Evolutionary conservation across 2,329 filamentous ascomycete species (phyloP).

Genomic region (Talaromyces sp.): DNA sequence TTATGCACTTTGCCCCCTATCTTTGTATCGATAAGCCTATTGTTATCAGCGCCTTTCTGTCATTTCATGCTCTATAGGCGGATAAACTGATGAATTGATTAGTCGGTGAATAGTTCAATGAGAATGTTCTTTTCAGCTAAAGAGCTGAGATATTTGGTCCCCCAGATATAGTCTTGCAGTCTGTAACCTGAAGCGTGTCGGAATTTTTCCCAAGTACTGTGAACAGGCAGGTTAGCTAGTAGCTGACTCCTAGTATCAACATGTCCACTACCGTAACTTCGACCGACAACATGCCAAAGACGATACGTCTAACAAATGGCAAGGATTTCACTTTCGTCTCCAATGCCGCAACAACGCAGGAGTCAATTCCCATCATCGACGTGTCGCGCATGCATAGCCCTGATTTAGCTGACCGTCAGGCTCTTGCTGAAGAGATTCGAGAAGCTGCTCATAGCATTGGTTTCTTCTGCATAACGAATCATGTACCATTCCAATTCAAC

Average conservation of each 20-base stretch:
- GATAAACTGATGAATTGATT: constrained; percentile 9
- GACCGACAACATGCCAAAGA: constrained; percentile 6
- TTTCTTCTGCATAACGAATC: constrained; percentile 11
- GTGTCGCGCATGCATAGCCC: constrained; percentile 10
- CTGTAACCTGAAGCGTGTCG: background rate
- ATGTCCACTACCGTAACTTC: constrained; percentile 9
- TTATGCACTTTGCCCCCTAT: constrained; percentile 2
- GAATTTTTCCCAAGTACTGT: too few relatives aligned
- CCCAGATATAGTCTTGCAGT: background rate
- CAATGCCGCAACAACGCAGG: constrained; percentile 1
- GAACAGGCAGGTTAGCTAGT: too few relatives aligned
- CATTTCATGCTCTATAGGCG: background rate
- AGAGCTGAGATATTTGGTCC: background rate
- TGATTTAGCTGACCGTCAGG: constrained; percentile 1
- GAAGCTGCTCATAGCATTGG: constrained; percentile 11
- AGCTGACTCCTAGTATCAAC: background rate
- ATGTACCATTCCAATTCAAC: background rate
- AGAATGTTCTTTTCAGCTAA: background rate
- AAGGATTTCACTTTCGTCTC: constrained; percentile 8
- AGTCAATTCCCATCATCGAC: constrained; percentile 10
- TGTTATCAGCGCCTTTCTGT: background rate
- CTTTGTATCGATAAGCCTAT: background rate
- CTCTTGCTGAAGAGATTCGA: constrained; percentile 11
- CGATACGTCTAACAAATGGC: constrained; percentile 6
- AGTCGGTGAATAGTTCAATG: background rate